Conservation (phyloP, 208 protist genomes). For the Wallacemonas sp. region DNA sequence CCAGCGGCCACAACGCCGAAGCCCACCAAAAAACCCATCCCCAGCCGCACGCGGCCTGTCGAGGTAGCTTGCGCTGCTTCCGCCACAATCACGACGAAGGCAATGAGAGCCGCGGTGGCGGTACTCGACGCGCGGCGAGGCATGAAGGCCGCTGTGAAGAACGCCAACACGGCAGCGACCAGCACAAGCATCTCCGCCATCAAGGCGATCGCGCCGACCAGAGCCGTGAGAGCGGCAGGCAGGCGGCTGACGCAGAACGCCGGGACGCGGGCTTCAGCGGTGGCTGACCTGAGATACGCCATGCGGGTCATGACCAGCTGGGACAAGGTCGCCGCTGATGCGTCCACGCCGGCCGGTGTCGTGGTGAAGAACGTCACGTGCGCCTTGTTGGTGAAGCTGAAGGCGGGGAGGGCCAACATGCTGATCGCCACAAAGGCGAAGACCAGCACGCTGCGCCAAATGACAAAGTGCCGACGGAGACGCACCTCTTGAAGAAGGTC, state of each 20-base stretch:
- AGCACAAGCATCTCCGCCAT: conserved; percentile 32
- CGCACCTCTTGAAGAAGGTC: conserved; percentile 42
- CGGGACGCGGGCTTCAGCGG: neutral
- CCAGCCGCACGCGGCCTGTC: conserved; percentile 25
- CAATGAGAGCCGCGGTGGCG: conserved; percentile 34
- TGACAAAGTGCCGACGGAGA: conserved; percentile 28
- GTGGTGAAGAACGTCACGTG: conserved; percentile 10
- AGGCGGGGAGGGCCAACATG: conserved; percentile 53
- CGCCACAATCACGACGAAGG: conserved; percentile 39
- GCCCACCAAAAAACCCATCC: conserved; percentile 42
- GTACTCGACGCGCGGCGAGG: conserved; percentile 27
- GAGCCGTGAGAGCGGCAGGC: conserved; percentile 13
- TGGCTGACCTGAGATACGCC: conserved; percentile 19
- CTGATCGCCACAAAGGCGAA: conserved; percentile 37
- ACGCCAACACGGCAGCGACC: conserved; percentile 37
- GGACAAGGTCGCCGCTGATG: conserved; percentile 22
- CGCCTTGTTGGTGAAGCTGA: conserved; percentile 53
- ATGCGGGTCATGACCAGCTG: conserved; percentile 32
- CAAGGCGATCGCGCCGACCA: neutral
- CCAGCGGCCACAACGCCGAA: conserved; percentile 32
- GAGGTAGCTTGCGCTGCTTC: conserved; percentile 31
- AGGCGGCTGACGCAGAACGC: conserved; percentile 13
- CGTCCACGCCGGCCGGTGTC: conserved; percentile 17
- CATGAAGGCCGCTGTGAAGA: conserved; percentile 68
- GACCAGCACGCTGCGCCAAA: conserved; percentile 37